These are phyloP conservation scores for Fusarium concolor DNA, from an alignment of 2,329 filamentous ascomycete species.

Conservation along the genomic window DNA sequence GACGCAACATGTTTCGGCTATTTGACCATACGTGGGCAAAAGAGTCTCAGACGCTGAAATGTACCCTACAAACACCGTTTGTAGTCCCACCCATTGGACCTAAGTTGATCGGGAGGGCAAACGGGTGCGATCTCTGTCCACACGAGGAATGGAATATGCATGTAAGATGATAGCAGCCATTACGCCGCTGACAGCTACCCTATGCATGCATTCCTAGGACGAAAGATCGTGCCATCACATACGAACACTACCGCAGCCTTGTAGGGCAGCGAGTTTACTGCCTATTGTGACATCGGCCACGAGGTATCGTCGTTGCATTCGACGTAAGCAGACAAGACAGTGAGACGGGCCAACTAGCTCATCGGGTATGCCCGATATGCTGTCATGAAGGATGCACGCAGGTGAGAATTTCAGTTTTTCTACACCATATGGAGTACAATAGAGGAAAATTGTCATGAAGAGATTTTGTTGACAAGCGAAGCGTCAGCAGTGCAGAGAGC, in stretches of 20 bases:
- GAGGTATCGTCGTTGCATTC: slow-evolving; percentile 14
- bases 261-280: slow-evolving; percentile 24
- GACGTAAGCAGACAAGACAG: slow-evolving; percentile 15
- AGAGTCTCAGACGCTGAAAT: slow-evolving; percentile 19
- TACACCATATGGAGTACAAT: no score
- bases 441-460: slow-evolving; percentile 4
- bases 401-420: slow-evolving; percentile 7
- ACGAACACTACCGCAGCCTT: slow-evolving; percentile 11
- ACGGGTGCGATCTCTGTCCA: slow-evolving; percentile 7
- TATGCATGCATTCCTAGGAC: slow-evolving; percentile 7
- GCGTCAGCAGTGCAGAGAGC: slow-evolving; percentile 22
- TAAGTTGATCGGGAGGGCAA: slow-evolving; percentile 1
- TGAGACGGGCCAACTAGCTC: slow-evolving; percentile 5
- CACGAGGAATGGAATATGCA: slow-evolving; percentile 10
- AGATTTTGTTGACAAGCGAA: slow-evolving; percentile 6
- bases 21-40: slow-evolving; percentile 38
- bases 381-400: slow-evolving; percentile 20
- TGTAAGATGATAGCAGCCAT: slow-evolving; percentile 14
- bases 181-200: slow-evolving; percentile 7
- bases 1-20: slow-evolving; percentile 38
- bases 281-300: slow-evolving; percentile 11
- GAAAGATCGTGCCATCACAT: slow-evolving; percentile 21
- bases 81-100: slow-evolving; percentile 11
- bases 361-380: slow-evolving; percentile 23
- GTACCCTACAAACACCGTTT: slow-evolving; percentile 20